Conservation (phyloP, 1,284 basidiomycete genomes). For the Ceratobasidium sp. region DNA sequence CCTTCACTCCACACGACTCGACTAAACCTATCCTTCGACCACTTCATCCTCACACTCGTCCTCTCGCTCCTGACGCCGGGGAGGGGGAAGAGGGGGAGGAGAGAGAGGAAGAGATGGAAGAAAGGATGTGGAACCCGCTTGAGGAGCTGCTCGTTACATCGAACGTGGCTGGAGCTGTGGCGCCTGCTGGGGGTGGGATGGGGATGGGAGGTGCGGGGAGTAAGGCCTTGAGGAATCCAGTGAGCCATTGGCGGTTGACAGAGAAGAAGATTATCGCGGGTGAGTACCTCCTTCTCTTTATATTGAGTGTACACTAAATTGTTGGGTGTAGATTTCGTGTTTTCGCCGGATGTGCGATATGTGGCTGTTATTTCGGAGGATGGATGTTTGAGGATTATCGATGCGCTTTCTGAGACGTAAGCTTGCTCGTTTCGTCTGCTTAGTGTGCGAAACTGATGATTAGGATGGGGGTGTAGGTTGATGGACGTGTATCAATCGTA, state of each 20-base stretch:
- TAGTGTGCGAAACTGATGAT: conserved; percentile 16
- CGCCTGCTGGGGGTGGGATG: not conserved
- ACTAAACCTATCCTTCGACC: conserved; percentile 19
- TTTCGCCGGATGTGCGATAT: conserved; percentile 88
- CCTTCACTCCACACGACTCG: conserved; percentile 71
- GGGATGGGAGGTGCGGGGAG: conserved; percentile 59
- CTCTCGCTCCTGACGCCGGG: not conserved
- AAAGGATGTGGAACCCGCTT: conserved; percentile 72
- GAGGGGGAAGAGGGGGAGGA: not conserved
- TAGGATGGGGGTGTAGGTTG: conserved; percentile 61
- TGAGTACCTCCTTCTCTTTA: conserved; percentile 58
- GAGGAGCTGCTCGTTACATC: conserved; percentile 80
- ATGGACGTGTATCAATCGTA: conserved; percentile 92
- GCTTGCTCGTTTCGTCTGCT: conserved; percentile 48
- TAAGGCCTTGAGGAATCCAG: conserved; percentile 79
- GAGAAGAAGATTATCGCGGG: conserved; percentile 73
- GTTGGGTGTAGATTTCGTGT: conserved; percentile 74
- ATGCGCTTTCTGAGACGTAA: conserved; percentile 84
- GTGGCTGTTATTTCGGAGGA: conserved; percentile 90
- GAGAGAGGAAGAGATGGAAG: conserved; percentile 40
- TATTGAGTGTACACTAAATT: conserved; percentile 41
- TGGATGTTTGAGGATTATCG: conserved; percentile 87
- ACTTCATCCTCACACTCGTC: not conserved
- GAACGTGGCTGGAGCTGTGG: conserved; percentile 50
- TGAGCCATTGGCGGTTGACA: conserved; percentile 84